Evolutionary conservation across 2,329 filamentous ascomycete genomes (phyloP), one percentile per base, ranked within the genome.

Genomic region (Cladosporium sp.): DNA sequence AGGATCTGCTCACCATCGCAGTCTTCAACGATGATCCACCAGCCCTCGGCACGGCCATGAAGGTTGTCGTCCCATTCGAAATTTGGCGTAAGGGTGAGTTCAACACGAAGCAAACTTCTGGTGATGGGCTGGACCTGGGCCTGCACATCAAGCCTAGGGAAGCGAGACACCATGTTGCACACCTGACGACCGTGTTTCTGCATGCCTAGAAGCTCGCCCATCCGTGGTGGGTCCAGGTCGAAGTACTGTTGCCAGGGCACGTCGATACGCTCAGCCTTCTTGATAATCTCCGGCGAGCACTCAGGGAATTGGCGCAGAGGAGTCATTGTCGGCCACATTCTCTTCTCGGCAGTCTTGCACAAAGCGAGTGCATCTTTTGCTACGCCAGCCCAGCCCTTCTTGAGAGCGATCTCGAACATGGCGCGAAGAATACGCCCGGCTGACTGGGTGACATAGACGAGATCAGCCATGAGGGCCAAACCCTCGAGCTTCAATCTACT

Each of bases 261-360:
- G 59, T 96, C 91, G 54, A 97, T 95, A 58, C 91, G 82, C 72
- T 98, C 93, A 3, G 91, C 86, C 71, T 97, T 97, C 58, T 88
- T 84, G 42, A 97, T 75, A 47, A 97, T 88, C 52, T 97, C 92
- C 35, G 83, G 77, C 3, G 91, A 83, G 63, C 90, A 95, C 33
- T 75, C 73, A 3, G 86, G 81, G 64, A 98, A 98, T 63, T 98
- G 93, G 48, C 93, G 83, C 27, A 98, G 76, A 9, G 94, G 93
- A 32, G 89, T 88, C 93, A 97, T 98, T 5, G 92, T 97, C 12
- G 92, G 91, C 93, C 93, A 98, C 94, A 98, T 98, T 43, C 94
- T 82, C 77, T 95, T 95, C 74, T 98, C 93, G 0, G 92, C 93
- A 89, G 95, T 97, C 74, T 98, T 98, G 73, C 94, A 98, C 47